Base-by-base conservation (phyloP, 495 filamentous ascomycete genomes). In the Tirmania nivea region DNA sequence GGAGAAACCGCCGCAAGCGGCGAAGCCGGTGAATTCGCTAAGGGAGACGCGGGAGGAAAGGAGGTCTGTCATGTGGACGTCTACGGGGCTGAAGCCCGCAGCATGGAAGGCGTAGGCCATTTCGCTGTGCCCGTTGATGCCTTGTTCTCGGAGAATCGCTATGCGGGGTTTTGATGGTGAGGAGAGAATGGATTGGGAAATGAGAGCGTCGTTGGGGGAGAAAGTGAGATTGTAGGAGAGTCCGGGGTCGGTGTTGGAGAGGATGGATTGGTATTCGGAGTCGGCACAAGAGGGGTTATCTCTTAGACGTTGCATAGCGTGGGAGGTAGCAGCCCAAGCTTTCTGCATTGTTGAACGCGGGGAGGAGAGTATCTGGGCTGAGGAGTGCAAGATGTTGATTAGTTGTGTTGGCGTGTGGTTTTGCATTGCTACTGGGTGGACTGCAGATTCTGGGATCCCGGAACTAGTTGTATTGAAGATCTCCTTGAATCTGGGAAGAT, bases 51-150 rank as follows among this genome's bases (percentile, higher is more conserved):
- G 76, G 21, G 79, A 81, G 14, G 74, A 74, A 59, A 94, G 78
- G 59, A 97, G 78, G 61, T 96, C 89, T 2, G 82, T 89, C 89
- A 97, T 96, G 73, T 95, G 90, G 2, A 97, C 83, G 63, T 97
- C 90, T 35, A 95, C 73, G 7, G 86, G 78, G 25, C 86, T 76
- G 69, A 97, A 96, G 36, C 89, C 88, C 52, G 89, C 90, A 19
- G 77, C 78, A 62, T 81, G 78, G 75, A 97, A 97, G 52, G 88
- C 88, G 57, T 92, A 96, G 6, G 90, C 90, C 84, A 97, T 96
- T 66, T 97, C 90, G 16, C 86, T 79, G 61, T 95, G 80, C 36
- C 87, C 85, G 69, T 97, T 96, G 57, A 92, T 83, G 60, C 90
- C 90, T 67, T 95, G 85, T 64, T 96, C 90, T 58, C 92, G 73